Base-by-base conservation (phyloP, 352 stramenopile species). In the Phytophthora agathidicida region DNA sequence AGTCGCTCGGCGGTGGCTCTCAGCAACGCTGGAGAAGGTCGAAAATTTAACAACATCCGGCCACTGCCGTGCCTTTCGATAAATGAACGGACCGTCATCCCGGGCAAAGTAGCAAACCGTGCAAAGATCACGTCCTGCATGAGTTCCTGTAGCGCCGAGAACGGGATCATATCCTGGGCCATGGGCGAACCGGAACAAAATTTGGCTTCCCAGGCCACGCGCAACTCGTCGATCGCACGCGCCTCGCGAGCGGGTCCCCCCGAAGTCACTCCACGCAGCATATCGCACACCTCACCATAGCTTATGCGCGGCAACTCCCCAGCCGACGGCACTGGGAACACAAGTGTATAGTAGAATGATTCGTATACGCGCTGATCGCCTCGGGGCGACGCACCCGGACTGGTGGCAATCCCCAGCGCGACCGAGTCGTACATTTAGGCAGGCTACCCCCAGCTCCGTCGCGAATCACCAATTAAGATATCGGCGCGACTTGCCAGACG, bases 301-400 rank as follows among this genome's bases (percentile, higher is more conserved):
- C 37, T 75, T 17, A 94, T 65, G 30, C 82, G 84, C 5, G 63
- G 51, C 35, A 48, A 35, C 10, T 63, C 49, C 5, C 26, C 44
- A 37, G 36, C 16, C 17, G 19, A 49, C 3, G 17, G 7, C 22
- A 47, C 32, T 7, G 77, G 70, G 44, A 94, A 94, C 26, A 82
- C 79, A 22, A 94, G 65, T 28, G 79, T 87, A 71, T 94, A 94
- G 59, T 79, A 84, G 64, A 84, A 92, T 27, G 79, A 26, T 22
- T 65, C 51, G 9, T 4, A 11, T 6, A 30, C 73, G 42, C 49
- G 71, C 41, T 76, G 68, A 13, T 52, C 39, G 16, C 51, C 60
- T 7, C 77, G 78, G 4, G 83, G 81, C 7, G 77, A 89, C 27
- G 54, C 36, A 31, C 77, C 66, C 5, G 77, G 70, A 27, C 77